Conservation (phyloP, 352 stramenopile species). For the Phytophthora sansomeana region DNA sequence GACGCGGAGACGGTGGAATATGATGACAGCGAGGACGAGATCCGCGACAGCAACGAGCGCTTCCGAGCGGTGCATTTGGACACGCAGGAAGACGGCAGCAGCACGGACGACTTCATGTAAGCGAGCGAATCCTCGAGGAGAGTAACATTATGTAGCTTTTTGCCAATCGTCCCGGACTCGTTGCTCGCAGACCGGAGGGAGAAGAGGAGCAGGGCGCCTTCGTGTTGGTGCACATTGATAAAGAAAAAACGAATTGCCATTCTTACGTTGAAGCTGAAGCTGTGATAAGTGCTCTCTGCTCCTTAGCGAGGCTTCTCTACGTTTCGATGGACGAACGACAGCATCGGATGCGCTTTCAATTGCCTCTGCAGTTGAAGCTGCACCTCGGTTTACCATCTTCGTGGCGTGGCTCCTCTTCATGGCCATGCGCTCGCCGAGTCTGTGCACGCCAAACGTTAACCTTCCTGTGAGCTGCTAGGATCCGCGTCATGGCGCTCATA, state of each 20-base stretch:
- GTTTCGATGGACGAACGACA: conserved; percentile 30
- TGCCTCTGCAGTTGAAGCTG: conserved; percentile 24
- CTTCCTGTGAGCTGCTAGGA: conserved; percentile 20
- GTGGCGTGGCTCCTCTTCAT: conserved; percentile 19
- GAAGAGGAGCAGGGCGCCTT: conserved; percentile 20
- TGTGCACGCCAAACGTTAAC: not conserved
- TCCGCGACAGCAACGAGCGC: conserved; percentile 90
- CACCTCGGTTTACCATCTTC: conserved; percentile 10
- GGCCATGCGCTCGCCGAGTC: conserved; percentile 14
- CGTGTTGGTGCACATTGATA: conserved; percentile 41
- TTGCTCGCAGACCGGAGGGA: conserved; percentile 10
- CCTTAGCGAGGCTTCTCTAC: not conserved
- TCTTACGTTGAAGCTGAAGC: conserved; percentile 29
- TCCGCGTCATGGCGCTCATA: conserved; percentile 7
- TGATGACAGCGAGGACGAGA: conserved; percentile 91
- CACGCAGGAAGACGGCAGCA: conserved; percentile 80
- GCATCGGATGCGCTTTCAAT: not conserved
- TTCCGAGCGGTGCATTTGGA: conserved; percentile 90
- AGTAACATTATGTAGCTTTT: conserved; percentile 49
- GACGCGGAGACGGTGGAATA: conserved; percentile 90
- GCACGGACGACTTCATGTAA: conserved; percentile 87
- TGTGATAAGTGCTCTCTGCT: not conserved
- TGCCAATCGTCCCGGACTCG: conserved; percentile 23
- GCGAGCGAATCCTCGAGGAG: conserved; percentile 21
- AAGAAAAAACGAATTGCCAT: conserved; percentile 41